Evolutionary conservation across 2,329 filamentous ascomycete species (phyloP).

Genomic region (Boeremia lycopersici): DNA sequence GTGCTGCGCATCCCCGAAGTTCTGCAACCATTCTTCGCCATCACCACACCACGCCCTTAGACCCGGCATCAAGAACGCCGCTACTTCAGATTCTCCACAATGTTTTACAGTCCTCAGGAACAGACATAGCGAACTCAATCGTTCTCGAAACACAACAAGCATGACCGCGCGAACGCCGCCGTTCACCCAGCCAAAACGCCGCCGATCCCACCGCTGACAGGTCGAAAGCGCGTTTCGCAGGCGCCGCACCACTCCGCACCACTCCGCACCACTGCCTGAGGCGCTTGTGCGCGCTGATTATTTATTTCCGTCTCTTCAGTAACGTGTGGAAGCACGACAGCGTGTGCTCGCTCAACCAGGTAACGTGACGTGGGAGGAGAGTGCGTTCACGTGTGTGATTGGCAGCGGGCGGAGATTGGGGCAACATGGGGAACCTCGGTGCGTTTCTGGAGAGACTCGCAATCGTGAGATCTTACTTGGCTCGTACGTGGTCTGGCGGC

Average conservation of each 20-base stretch:
- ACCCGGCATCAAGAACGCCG: too few species aligned
- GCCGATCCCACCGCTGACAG: constrained; percentile 7
- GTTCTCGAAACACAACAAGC: background rate
- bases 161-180: background rate
- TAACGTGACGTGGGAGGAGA: background rate
- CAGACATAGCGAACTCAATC: background rate
- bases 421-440: background rate
- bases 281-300: background rate
- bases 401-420: background rate
- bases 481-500: too few species aligned
- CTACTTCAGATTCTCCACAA: too few species aligned
- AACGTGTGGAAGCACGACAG: constrained; percentile 1
- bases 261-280: constrained; percentile 13
- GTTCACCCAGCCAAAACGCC: background rate
- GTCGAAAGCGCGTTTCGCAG: constrained; percentile 2
- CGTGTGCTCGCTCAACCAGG: background rate
- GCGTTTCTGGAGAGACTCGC: background rate
- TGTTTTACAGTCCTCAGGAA: background rate
- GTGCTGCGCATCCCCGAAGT: too few species aligned
- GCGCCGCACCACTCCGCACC: constrained; percentile 9
- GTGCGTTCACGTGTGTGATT: background rate
- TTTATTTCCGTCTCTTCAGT: background rate
- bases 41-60: too few species aligned
- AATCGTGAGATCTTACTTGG: too few species aligned
- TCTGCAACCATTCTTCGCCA: too few species aligned